phyloP scores from a whole-genome alignment of 495 filamentous ascomycete species.

The Letharia lupina region DNA sequence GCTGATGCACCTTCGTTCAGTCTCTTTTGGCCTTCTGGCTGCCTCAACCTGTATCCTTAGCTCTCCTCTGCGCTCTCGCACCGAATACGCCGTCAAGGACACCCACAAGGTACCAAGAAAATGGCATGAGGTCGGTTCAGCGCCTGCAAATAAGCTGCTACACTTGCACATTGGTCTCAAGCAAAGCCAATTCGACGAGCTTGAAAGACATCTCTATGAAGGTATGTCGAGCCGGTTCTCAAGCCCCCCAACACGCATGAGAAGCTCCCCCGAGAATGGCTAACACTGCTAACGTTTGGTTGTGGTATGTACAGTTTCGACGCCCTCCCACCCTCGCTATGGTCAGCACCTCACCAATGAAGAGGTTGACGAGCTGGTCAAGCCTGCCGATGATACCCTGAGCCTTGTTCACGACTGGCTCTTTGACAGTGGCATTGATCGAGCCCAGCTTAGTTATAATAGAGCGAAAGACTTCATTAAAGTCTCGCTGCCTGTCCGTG shows the following conservation, averaged over 20 bases:
- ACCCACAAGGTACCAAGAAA: slow-evolving; percentile 39
- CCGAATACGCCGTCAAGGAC: slow-evolving; percentile 45
- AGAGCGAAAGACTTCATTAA: slow-evolving; percentile 38
- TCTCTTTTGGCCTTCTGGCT: slow-evolving; percentile 9
- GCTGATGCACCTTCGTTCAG: slow-evolving; percentile 14
- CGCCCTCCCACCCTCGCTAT: slow-evolving; percentile 36
- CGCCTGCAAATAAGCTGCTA: slow-evolving; percentile 32
- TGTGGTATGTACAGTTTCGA: slow-evolving; percentile 31
- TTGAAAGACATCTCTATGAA: slow-evolving; percentile 37
- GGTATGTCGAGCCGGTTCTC: slow-evolving; percentile 20
- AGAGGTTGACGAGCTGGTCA: slow-evolving; percentile 34
- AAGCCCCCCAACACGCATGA: background rate
- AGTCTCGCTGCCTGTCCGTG: slow-evolving; percentile 30
- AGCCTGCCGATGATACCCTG: slow-evolving; percentile 30
- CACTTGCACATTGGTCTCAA: slow-evolving; percentile 37
- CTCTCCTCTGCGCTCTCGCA: slow-evolving; percentile 17
- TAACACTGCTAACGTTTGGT: background rate
- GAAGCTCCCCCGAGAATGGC: background rate
- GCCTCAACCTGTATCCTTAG: background rate
- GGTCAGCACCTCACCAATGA: slow-evolving; percentile 34
- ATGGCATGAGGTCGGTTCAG: slow-evolving; percentile 41
- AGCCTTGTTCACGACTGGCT: slow-evolving; percentile 38
- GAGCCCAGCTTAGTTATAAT: slow-evolving; percentile 25
- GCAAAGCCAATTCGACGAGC: slow-evolving; percentile 36
- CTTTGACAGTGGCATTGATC: slow-evolving; percentile 29